Evolutionary conservation across 441 rosid species (phyloP).

Genomic region (Eutrema salsugineum): DNA sequence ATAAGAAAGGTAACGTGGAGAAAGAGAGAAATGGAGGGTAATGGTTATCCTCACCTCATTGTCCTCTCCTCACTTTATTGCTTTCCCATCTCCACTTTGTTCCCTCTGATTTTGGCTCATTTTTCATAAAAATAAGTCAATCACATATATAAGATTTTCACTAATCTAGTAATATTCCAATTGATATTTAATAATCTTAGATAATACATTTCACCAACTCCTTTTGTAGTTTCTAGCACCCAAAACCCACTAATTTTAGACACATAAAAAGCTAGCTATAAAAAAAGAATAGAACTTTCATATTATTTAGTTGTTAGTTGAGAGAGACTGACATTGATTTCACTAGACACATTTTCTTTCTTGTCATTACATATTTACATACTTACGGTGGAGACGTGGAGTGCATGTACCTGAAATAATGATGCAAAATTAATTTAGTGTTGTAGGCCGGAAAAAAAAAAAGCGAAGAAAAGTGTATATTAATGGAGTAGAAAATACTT

Average conservation of each 20-base stretch:
- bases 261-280: background rate
- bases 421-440: background rate
- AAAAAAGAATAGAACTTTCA: background rate
- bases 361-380: background rate
- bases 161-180: slow-evolving; percentile 7
- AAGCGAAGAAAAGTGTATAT: background rate
- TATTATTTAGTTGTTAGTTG: background rate
- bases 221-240: background rate
- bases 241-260: background rate
- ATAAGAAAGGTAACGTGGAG: slow-evolving; percentile 28
- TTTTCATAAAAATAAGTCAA: background rate
- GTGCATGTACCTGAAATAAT: slow-evolving; percentile 9
- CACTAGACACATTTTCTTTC: background rate
- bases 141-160: background rate
- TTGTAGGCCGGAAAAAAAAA: background rate
- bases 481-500: background rate
- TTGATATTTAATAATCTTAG: background rate
- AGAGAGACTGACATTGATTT: slow-evolving; percentile 1
- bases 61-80: slow-evolving; percentile 26
- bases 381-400: background rate
- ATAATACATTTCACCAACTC: background rate
- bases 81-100: slow-evolving; percentile 26
- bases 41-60: slow-evolving; percentile 25
- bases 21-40: slow-evolving; percentile 23
- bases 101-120: slow-evolving; percentile 21